phyloP scores from a whole-genome alignment of 2,329 filamentous ascomycete genomes.

The Trichophaea hybrida region DNA sequence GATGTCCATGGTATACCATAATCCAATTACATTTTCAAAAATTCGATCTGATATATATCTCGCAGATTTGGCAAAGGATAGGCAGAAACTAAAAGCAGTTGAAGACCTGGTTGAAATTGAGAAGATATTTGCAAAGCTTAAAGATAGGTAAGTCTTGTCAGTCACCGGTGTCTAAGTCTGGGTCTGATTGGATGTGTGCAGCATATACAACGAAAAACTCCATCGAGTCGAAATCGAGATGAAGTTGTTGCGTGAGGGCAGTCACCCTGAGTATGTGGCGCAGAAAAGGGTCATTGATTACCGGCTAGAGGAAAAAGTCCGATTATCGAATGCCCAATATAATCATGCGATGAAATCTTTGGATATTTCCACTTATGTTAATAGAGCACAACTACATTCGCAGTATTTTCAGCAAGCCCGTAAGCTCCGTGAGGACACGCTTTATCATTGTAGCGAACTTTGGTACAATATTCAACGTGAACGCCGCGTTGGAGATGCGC shows the following conservation, averaged over 20 bases:
- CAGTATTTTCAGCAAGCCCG: conserved; percentile 82
- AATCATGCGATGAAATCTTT: conserved; percentile 61
- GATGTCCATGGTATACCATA: conserved; percentile 32
- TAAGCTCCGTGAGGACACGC: conserved; percentile 62
- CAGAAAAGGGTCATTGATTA: conserved; percentile 80
- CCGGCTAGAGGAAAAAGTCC: conserved; percentile 64
- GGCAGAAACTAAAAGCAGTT: conserved; percentile 61
- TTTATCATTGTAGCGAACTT: conserved; percentile 70
- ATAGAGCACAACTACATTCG: conserved; percentile 70
- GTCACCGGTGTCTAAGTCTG: neutral
- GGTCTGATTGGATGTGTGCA: conserved; percentile 31
- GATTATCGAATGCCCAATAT: conserved; percentile 58
- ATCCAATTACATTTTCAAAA: neutral
- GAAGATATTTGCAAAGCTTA: conserved; percentile 72
- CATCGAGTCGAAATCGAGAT: conserved; percentile 60
- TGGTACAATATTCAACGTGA: conserved; percentile 91
- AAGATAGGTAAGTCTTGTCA: conserved; percentile 41
- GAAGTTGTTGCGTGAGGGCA: conserved; percentile 45
- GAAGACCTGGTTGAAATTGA: conserved; percentile 69
- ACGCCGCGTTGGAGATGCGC: conserved; percentile 40
- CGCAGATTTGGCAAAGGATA: conserved; percentile 34
- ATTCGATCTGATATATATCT: conserved; percentile 32
- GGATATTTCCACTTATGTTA: conserved; percentile 60
- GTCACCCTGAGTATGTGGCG: conserved; percentile 80
- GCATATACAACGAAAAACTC: conserved; percentile 77